phyloP scores from a whole-genome alignment of 78 protist species.

The Cavenderia fasciculata region DNA sequence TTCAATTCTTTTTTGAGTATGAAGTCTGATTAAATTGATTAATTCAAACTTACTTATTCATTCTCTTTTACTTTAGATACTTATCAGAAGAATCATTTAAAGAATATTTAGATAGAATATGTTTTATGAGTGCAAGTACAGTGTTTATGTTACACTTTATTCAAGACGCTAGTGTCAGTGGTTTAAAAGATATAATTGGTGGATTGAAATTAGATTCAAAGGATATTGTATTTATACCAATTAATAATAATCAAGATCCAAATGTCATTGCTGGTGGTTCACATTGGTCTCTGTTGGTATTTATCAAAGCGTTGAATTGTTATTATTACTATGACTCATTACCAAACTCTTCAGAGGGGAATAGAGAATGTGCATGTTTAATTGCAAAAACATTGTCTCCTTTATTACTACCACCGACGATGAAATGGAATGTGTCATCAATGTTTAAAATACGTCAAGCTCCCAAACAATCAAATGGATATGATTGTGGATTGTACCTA shows the following conservation, averaged over 20 bases:
- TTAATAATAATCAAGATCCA: conserved; percentile 42
- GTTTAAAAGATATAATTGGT: conserved; percentile 10
- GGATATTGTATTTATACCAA: conserved; percentile 34
- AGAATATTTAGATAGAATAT: background rate
- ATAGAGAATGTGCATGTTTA: background rate
- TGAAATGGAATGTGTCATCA: background rate
- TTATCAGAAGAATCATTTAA: background rate
- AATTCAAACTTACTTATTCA: background rate
- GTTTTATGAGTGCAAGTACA: conserved; percentile 14
- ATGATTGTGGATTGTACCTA: conserved; percentile 62
- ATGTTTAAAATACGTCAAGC: conserved; percentile 21
- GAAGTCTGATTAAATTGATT: background rate
- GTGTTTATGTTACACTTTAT: conserved; percentile 36
- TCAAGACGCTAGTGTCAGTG: no score
- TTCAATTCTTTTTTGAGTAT: conserved; percentile 44
- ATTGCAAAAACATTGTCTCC: background rate
- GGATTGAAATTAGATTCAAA: conserved; percentile 2
- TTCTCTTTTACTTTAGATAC: background rate
- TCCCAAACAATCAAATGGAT: conserved; percentile 44
- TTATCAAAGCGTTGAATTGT: background rate
- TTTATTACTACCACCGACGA: background rate
- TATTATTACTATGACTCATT: conserved; percentile 55
- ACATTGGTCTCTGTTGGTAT: conserved; percentile 53
- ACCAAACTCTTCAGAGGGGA: background rate
- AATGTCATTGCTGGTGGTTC: conserved; percentile 52